Evolutionary conservation across 2,329 filamentous ascomycete genomes (phyloP), one percentile per base, ranked within the genome.

Genomic region (Endocalyx cinctus): DNA sequence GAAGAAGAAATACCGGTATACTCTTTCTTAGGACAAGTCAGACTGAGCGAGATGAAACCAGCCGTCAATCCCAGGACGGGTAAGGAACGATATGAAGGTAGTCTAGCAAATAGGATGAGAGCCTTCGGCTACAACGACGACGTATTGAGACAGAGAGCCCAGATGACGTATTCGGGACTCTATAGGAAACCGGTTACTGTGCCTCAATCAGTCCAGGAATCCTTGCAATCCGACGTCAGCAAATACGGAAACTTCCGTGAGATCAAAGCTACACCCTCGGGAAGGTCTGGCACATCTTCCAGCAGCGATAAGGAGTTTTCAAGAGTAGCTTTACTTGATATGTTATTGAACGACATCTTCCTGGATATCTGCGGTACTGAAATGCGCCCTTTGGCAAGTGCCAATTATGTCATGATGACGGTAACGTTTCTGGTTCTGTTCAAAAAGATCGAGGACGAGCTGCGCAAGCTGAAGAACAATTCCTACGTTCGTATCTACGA

Each of bases 371-470:
- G 46, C 27, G 51, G 55, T n/a, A n/a, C n/a, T 15, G 19, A 42
- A 4, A 15, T 25, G 16, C 39, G 36, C 1, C 57, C 57, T 4
- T n/a, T 58, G 1, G 59, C 53, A 0, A 48, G 50, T 14, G n/a
- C 63, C 5, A 65, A 65, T 39, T 64, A 59, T 25, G n/a, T 59
- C 8, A 52, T 35, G 31, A 42, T 55, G 1, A 53, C 49, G 4
- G 25, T 25, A 0, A 14, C 20, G 5, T 45, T 59, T 8, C 29
- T 59, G 27, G 20, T 44, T 4, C 17, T 47, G 0, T 63, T 59
- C 17, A 12, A 12, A 1, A 14, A 31, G 8, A 45, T 64, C 10
- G 58, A 66, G 31, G 29, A 38, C 0, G 27, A 48, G 18, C 41
- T 66, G 17, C 36, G 39, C 4, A 16, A 40, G 15, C 14, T 39